Evolutionary conservation across 2,329 filamentous ascomycete species (phyloP).

Genomic region (Ceratocystis papillata): DNA sequence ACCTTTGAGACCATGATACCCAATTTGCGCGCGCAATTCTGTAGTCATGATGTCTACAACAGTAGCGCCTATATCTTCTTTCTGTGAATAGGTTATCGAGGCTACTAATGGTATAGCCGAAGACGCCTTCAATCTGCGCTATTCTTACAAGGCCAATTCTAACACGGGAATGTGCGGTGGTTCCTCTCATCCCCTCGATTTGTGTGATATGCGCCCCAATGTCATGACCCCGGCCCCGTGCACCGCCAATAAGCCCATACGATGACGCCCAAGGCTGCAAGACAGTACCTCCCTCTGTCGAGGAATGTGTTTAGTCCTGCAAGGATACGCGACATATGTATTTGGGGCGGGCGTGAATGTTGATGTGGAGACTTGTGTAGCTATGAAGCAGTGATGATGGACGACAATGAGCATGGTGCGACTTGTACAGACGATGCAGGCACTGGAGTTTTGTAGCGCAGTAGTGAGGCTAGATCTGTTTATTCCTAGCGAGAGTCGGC

Average conservation of each 20-base stretch:
- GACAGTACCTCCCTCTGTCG: neutral
- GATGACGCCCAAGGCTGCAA: slow-evolving; percentile 22
- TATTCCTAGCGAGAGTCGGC: neutral
- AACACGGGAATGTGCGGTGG: slow-evolving; percentile 23
- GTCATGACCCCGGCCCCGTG: slow-evolving; percentile 27
- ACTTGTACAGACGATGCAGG: neutral
- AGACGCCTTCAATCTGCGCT: slow-evolving; percentile 25
- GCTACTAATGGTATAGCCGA: slow-evolving; percentile 24
- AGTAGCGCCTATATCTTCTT: slow-evolving; percentile 27
- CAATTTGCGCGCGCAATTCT: slow-evolving; percentile 28
- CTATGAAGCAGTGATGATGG: neutral
- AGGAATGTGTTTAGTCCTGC: neutral
- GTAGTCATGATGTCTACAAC: slow-evolving; percentile 25
- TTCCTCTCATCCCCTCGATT: slow-evolving; percentile 27
- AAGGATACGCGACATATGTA: neutral
- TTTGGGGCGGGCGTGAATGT: neutral
- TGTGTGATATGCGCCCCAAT: slow-evolving; percentile 25
- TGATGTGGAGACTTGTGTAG: neutral
- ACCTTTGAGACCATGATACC: slow-evolving; percentile 27
- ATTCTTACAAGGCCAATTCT: slow-evolving; percentile 22
- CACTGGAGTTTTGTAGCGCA: neutral
- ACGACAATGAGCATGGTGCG: neutral
- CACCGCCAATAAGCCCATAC: slow-evolving; percentile 26
- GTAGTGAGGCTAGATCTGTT: neutral
- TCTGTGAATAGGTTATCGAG: slow-evolving; percentile 26